phyloP scores from a whole-genome alignment of 2,329 filamentous ascomycete genomes.

The Colletotrichum acutatum region DNA sequence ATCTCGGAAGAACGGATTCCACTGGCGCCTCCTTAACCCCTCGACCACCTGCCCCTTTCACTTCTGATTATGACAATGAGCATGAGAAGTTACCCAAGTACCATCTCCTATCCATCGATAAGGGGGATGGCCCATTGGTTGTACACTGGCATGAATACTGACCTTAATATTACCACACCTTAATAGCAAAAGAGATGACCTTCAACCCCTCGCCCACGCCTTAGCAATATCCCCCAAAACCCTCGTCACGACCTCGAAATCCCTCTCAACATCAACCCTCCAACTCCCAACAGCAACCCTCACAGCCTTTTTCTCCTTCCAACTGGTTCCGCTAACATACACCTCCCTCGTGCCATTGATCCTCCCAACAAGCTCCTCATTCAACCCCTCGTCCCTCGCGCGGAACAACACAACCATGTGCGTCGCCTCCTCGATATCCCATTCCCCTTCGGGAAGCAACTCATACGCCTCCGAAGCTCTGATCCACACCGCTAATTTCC shows the following conservation, averaged over 20 bases:
- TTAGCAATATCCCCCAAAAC: slow-evolving; percentile 67
- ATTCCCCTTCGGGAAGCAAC: slow-evolving; percentile 66
- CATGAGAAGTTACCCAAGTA: too few species aligned
- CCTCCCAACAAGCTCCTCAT: slow-evolving; percentile 71
- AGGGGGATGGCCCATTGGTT: too few species aligned
- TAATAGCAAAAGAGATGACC: neutral
- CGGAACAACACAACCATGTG: slow-evolving; percentile 79
- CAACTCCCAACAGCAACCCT: slow-evolving; percentile 91
- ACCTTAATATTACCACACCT: too few species aligned
- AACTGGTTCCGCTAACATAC: slow-evolving; percentile 85
- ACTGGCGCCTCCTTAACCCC: too few species aligned
- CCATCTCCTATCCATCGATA: too few species aligned
- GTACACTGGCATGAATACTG: too few species aligned
- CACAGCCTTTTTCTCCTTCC: slow-evolving; percentile 78
- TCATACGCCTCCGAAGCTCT: slow-evolving; percentile 71
- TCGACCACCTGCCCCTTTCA: neutral
- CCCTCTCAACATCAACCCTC: slow-evolving; percentile 76
- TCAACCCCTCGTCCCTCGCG: slow-evolving; percentile 71
- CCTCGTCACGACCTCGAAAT: slow-evolving; percentile 71
- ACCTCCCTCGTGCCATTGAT: slow-evolving; percentile 82
- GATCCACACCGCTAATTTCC: slow-evolving; percentile 74
- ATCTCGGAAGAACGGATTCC: neutral
- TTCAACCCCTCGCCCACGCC: slow-evolving; percentile 4
- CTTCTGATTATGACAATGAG: too few species aligned
- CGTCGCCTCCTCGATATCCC: slow-evolving; percentile 61